Base-by-base conservation (phyloP, 2,329 filamentous ascomycete species). In the Aureobasidium sp. region DNA sequence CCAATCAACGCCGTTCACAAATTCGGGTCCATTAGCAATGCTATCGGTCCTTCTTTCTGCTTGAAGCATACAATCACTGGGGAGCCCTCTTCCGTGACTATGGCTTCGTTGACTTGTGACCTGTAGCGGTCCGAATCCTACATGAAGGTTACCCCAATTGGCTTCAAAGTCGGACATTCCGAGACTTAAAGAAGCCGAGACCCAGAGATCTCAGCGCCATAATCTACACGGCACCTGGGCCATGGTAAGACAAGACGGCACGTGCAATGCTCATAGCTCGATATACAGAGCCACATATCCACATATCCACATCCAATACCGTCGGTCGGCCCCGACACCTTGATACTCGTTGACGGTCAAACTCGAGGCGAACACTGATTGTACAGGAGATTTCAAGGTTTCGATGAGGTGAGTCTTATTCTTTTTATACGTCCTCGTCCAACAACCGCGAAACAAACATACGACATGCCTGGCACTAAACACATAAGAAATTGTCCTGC, bases 191-290 rank as follows among this genome's bases (percentile, higher is more conserved):
- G 27, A 57, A 57, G 53, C 53, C 53, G 53, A 57, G 37, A 61
- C 34, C 34, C 42, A 42, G 32, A n/a, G 15, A 30, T 13, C 25
- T 32, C 25, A 37, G 57, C 62, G 30, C 59, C 45, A 30, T 61
- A 15, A n/a, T 62, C n/a, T 36, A 62, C 27, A 25, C 59, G 44
- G 58, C 62, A 54, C 42, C 65, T 27, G 21, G 21, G 21, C 32
- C 42, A 21, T 34, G 15, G 42, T 58, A 42, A 47, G 54, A 58
- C 54, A 48, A 37, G 3, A 10, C 29, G 10, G 15, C 42, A 58
- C 54, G 54, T 58, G 54, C 21, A 37, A 41, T 39, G 21, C 64
- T 59, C 61, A 63, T 25, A 47, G 64, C 29, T 65, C 62, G 9
- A 42, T 13, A 29, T 34, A 16, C 21, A n/a, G 34, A 29, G 32